phyloP scores from a whole-genome alignment of 1,284 basidiomycete species.

The Peniophora sp. region DNA sequence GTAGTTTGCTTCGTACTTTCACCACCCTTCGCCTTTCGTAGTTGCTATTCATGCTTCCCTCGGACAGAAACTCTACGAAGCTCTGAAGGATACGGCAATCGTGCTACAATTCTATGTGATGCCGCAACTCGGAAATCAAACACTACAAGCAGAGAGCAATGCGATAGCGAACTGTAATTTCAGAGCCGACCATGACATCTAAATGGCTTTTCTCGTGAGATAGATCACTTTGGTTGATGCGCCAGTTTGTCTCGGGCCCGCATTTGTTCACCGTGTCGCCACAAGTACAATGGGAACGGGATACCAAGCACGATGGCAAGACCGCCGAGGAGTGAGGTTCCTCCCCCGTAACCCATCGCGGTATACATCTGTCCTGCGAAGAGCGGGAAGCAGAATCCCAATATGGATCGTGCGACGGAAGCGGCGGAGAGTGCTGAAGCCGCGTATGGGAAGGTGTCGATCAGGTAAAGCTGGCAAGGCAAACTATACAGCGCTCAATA shows the following conservation, averaged over 20 bases:
- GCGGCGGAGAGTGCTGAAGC: conserved; percentile 64
- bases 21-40: too few species aligned
- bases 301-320: conserved; percentile 38
- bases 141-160: too few species aligned
- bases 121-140: too few species aligned
- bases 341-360: conserved; percentile 54
- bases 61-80: too few species aligned
- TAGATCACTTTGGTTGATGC: too few species aligned
- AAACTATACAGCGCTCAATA: conserved; percentile 19
- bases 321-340: conserved; percentile 53
- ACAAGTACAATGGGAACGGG: conserved; percentile 60
- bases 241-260: conserved; percentile 16
- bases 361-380: conserved; percentile 58
- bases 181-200: too few species aligned
- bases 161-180: too few species aligned
- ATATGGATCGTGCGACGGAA: conserved; percentile 57
- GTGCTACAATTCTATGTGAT: too few species aligned
- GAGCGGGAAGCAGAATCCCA: conserved; percentile 68
- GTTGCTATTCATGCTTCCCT: too few species aligned
- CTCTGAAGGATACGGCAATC: too few species aligned
- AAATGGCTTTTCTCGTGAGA: too few species aligned
- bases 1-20: too few species aligned
- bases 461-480: conserved; percentile 62
- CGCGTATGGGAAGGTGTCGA: conserved; percentile 63
- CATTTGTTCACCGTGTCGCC: conserved; percentile 47